These are phyloP conservation scores for Allium cepa DNA, from an alignment of 106 monocot genomes.

Conservation along the genomic window DNA sequence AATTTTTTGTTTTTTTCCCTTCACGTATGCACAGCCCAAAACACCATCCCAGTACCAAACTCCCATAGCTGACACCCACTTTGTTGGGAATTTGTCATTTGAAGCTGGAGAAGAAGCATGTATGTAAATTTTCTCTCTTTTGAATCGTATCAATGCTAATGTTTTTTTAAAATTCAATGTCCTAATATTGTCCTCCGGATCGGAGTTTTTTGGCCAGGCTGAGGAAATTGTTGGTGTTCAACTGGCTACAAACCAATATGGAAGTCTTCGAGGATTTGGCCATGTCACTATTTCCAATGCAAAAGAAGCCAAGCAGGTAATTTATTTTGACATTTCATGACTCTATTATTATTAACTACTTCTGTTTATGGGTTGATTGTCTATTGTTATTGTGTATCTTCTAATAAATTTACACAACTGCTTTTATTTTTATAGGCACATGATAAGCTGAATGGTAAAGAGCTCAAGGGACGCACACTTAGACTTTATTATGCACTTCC, in stretches of 20 bases:
- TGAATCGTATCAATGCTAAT: not conserved
- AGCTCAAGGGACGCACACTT: slow-evolving; percentile 59
- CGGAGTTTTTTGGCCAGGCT: slow-evolving; percentile 66
- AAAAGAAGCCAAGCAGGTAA: slow-evolving; percentile 58
- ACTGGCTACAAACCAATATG: slow-evolving; percentile 50
- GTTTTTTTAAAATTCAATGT: not conserved
- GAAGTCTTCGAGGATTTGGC: slow-evolving; percentile 59
- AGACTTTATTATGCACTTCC: slow-evolving; percentile 71
- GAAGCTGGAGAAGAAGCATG: slow-evolving; percentile 45
- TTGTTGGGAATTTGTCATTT: slow-evolving; percentile 70
- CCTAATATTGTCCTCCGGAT: slow-evolving; percentile 15
- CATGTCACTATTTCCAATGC: slow-evolving; percentile 79
- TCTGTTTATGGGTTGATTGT: too few species aligned
- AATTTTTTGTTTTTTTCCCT: not conserved
- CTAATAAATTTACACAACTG: too few species aligned
- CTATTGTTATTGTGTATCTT: too few species aligned
- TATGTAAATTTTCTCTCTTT: slow-evolving; percentile 24
- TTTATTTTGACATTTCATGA: not conserved
- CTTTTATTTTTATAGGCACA: too few species aligned
- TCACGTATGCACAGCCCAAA: slow-evolving; percentile 31
- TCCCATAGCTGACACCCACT: slow-evolving; percentile 57
- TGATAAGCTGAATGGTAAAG: slow-evolving; percentile 32
- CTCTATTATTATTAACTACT: too few species aligned
- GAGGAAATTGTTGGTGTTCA: slow-evolving; percentile 74
- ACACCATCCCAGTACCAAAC: slow-evolving; percentile 27